Conservation (phyloP, 1,284 basidiomycete species). For the Cutaneotrichosporon dermatis region DNA sequence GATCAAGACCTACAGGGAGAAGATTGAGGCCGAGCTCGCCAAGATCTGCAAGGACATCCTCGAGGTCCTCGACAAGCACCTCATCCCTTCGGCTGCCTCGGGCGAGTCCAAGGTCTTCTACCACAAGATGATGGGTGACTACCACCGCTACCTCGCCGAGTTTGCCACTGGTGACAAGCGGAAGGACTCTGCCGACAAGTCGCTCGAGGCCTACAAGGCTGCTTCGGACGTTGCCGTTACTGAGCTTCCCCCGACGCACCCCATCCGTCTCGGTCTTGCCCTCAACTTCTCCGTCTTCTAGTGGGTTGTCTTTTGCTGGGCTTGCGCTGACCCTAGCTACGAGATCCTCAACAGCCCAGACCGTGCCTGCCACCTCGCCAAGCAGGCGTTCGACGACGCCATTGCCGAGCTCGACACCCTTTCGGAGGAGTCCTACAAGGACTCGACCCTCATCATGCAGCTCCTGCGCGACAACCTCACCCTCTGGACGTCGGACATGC, state of each 20-base stretch:
- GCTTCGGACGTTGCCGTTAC: conserved; percentile 97
- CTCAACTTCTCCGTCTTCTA: conserved; percentile 99
- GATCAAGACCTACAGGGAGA: conserved; percentile 99
- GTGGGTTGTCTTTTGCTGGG: conserved; percentile 24
- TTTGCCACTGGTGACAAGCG: conserved; percentile 99
- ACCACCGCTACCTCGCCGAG: conserved; percentile 99
- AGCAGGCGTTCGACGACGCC: conserved; percentile 99
- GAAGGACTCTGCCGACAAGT: conserved; percentile 97
- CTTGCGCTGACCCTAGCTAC: conserved; percentile 56
- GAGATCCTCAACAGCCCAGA: conserved; percentile 98
- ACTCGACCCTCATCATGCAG: conserved; percentile 98
- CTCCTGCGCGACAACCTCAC: conserved; percentile 97
- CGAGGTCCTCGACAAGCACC: conserved; percentile 96
- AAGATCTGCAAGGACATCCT: conserved; percentile 99
- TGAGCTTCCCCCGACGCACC: conserved; percentile 97
- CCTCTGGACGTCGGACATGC: conserved; percentile 96
- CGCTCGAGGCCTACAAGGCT: conserved; percentile 98
- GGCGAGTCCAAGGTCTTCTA: conserved; percentile 99
- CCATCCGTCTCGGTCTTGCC: conserved; percentile 97
- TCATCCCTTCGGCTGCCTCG: conserved; percentile 94
- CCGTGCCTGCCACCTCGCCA: conserved; percentile 98
- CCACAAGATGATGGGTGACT: conserved; percentile 99
- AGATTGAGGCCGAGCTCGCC: conserved; percentile 96
- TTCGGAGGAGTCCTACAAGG: conserved; percentile 99
- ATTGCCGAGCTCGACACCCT: conserved; percentile 99